Conservation (phyloP, 2,329 filamentous ascomycete species). For the Penicillium thymicola region DNA sequence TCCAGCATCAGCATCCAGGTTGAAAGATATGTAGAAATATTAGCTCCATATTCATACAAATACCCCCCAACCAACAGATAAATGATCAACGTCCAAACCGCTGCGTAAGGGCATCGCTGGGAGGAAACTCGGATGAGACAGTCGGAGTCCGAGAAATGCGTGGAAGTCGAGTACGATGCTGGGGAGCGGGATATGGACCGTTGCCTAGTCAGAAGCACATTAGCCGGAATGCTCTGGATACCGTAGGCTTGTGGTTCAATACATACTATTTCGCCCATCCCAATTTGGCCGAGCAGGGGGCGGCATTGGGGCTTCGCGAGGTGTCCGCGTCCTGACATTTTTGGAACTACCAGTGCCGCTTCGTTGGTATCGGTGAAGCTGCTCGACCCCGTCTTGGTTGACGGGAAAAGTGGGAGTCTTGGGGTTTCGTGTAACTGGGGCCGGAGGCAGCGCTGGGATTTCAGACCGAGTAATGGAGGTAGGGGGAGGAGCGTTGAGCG, state of each 20-base stretch:
- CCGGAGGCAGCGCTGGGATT: neutral
- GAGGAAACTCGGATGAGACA: conserved; percentile 22
- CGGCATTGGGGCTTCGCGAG: conserved; percentile 29
- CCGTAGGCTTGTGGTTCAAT: neutral
- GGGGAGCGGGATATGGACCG: conserved; percentile 13
- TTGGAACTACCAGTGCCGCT: conserved; percentile 41
- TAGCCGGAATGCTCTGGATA: neutral
- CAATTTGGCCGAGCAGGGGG: conserved; percentile 28
- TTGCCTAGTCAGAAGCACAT: conserved; percentile 9
- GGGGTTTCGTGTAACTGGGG: conserved; percentile 16
- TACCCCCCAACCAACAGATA: neutral
- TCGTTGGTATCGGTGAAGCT: conserved; percentile 39
- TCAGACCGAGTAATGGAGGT: conserved; percentile 3
- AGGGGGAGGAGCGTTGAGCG: conserved; percentile 16
- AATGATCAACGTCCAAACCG: conserved; percentile 19
- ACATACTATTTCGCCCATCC: conserved; percentile 25
- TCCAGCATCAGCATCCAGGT: neutral
- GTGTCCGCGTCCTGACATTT: conserved; percentile 19
- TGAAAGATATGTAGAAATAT: neutral
- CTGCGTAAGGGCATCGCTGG: conserved; percentile 22
- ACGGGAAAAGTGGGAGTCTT: conserved; percentile 27
- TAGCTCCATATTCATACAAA: neutral
- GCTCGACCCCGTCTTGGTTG: conserved; percentile 33
- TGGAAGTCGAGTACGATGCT: conserved; percentile 30
- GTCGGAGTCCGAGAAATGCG: conserved; percentile 20